A percentile compares a stretch with the other conserved stretches of the same genome.
Evolutionary conservation across 805 yeast genomes (phyloP).

Genomic region (Nakazawaea siamensis): DNA sequence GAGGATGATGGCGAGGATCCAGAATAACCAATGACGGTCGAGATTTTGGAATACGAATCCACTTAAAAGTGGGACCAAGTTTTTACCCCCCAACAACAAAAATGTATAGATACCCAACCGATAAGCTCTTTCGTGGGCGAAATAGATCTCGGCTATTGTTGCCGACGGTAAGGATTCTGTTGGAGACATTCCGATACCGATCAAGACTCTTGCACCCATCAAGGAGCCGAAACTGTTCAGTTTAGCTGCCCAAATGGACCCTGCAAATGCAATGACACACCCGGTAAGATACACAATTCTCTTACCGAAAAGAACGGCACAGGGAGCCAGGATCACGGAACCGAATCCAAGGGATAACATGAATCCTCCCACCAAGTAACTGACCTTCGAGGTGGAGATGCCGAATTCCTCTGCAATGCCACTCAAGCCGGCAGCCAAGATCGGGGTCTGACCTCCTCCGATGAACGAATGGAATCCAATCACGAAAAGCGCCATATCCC

Average conservation of each 20-base stretch:
- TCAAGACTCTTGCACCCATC: constrained; percentile 48
- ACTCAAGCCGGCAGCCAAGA: constrained; percentile 49
- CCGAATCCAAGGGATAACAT: constrained; percentile 57
- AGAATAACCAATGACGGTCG: constrained; percentile 53
- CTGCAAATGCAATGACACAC: constrained; percentile 38
- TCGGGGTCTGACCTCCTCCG: constrained; percentile 56
- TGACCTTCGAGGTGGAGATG: constrained; percentile 29
- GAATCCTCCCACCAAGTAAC: constrained; percentile 49
- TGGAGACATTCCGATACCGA: constrained; percentile 56
- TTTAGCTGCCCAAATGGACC: constrained; percentile 47
- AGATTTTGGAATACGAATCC: constrained; percentile 41
- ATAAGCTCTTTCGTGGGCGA: constrained; percentile 43
- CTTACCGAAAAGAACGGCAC: constrained; percentile 50
- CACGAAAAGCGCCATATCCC: constrained; percentile 43
- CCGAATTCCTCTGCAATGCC: constrained; percentile 33
- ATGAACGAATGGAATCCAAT: constrained; percentile 51
- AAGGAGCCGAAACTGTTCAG: constrained; percentile 39
- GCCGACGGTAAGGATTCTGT: constrained; percentile 54
- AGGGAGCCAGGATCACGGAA: constrained; percentile 47
- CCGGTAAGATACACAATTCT: constrained; percentile 45
- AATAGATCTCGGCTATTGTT: constrained; percentile 52
- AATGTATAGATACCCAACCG: constrained; percentile 42
- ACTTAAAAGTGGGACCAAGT: constrained; percentile 47
- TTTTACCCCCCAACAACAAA: constrained; percentile 50
- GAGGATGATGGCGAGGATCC: constrained; percentile 46